phyloP scores from a whole-genome alignment of 1,139 yeast species.

The Candida mesenterica region DNA sequence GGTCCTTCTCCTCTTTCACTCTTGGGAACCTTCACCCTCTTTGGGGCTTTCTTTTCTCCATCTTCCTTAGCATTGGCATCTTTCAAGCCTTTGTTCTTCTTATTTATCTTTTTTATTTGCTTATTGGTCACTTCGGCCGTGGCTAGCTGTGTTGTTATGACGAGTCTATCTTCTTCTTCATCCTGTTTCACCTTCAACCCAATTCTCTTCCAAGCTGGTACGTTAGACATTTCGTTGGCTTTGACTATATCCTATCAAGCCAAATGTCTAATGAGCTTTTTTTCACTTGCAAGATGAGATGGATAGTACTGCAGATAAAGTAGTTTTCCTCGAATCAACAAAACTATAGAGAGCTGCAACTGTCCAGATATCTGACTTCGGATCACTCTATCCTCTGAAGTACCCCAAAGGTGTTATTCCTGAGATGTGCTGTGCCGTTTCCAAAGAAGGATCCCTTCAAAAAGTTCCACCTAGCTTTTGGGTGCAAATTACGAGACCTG shows the following conservation, averaged over 20 bases:
- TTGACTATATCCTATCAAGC: neutral
- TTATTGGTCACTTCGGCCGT: constrained; percentile 46
- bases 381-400: too few species aligned
- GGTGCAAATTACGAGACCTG: too few species aligned
- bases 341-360: too few species aligned
- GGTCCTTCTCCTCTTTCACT: constrained; percentile 72
- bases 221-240: constrained; percentile 19
- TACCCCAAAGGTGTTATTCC: too few species aligned
- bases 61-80: constrained; percentile 16
- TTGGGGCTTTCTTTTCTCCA: constrained; percentile 56
- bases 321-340: too few species aligned
- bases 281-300: too few species aligned
- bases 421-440: too few species aligned
- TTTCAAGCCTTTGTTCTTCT: constrained; percentile 31
- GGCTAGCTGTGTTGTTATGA: constrained; percentile 42
- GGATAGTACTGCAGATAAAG: too few species aligned
- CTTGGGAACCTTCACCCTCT: constrained; percentile 74
- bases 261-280: too few species aligned
- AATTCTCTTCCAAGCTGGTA: constrained; percentile 91
- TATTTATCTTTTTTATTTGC: constrained; percentile 46
- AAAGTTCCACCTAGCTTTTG: too few species aligned
- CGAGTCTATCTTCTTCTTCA: constrained; percentile 39
- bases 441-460: too few species aligned
- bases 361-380: too few species aligned
- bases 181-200: constrained; percentile 62